Evolutionary conservation across 305 asterid species (phyloP), one percentile per base, ranked within the genome.

Genomic region (Fraxinus albicans): DNA sequence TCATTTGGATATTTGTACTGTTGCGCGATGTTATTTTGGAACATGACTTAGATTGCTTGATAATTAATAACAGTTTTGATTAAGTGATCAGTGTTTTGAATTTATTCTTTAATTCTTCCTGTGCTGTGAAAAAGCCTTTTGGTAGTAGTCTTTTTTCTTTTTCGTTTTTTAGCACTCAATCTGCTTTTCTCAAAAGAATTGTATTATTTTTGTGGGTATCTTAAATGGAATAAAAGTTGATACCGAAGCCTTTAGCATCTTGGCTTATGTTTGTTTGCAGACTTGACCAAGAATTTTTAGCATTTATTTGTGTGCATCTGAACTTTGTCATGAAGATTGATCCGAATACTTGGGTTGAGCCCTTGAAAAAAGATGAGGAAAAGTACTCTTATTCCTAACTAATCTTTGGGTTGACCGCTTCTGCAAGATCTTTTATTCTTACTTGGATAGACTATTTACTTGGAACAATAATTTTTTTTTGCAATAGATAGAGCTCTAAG

Each of bases 21-120:
- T 77, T 40, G 79, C 13, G 80, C 3, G 2, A 19, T 76, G 78
- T 77, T 2, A 17, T 79, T 73, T 55, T 72, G 58, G 79, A 23
- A 15, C 17, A 1, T 33, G 17, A 12, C 10, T 63, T 69, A 12
- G 27, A 65, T 27, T 81, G 38, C 9, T 67, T 15, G 47, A 78
- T 73, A 55, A 34, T 25, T 77, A 75, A 38, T 81, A 55, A 38
- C 81, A 44, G 69, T 75, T 69, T 82, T 85, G 84, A 76, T 42
- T 6, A 29, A 31, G 77, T 40, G 36, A 72, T 81, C 36, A 40
- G 21, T 8, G 31, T 23, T 15, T 77, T 70, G 12, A 81, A 42
- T 34, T 69, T 67, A 60, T 60, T 58, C 27, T 25, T 25, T 25
- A 25, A 25, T 25, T 25, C 27, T 25, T 25, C 27, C 27, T 25